These are phyloP conservation scores for Quercus lobata DNA, from an alignment of 331 rosid species.

Conservation along the genomic window DNA sequence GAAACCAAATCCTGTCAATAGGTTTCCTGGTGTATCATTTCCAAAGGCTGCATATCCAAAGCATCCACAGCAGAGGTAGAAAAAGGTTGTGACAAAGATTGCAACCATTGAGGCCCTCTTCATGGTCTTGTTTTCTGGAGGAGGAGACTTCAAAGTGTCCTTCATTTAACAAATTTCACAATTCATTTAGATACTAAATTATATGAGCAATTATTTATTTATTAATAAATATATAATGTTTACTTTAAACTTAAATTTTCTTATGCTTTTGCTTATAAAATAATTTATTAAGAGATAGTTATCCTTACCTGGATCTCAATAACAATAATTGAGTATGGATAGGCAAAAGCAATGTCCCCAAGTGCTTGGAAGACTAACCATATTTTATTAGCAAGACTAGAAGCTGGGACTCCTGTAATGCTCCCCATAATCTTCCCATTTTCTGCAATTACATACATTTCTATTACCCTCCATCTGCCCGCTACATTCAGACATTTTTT, in stretches of 20 bases:
- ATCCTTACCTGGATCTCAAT: slow-evolving; percentile 73
- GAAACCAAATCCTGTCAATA: slow-evolving; percentile 78
- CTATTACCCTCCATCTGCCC: background rate
- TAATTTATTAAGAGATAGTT: background rate
- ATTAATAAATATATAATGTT: background rate
- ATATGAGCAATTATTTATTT: background rate
- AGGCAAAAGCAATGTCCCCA: slow-evolving; percentile 84
- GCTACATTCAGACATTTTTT: no score
- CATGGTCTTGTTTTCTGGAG: slow-evolving; percentile 76
- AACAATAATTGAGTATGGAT: slow-evolving; percentile 70
- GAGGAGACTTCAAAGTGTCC: slow-evolving; percentile 84
- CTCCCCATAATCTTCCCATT: slow-evolving; percentile 70
- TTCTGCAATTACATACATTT: slow-evolving; percentile 39
- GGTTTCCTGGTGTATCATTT: slow-evolving; percentile 72
- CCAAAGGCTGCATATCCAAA: slow-evolving; percentile 91
- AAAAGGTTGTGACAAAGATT: slow-evolving; percentile 58
- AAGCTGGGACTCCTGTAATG: slow-evolving; percentile 53
- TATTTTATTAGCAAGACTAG: slow-evolving; percentile 44
- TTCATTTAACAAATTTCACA: slow-evolving; percentile 24
- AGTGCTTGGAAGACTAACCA: slow-evolving; percentile 72
- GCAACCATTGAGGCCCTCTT: slow-evolving; percentile 66
- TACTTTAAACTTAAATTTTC: background rate
- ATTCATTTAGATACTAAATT: background rate
- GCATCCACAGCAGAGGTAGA: slow-evolving; percentile 84
- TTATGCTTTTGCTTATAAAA: background rate